Conservation (phyloP, 768 basidiomycete genomes). For the Chiua virens region DNA sequence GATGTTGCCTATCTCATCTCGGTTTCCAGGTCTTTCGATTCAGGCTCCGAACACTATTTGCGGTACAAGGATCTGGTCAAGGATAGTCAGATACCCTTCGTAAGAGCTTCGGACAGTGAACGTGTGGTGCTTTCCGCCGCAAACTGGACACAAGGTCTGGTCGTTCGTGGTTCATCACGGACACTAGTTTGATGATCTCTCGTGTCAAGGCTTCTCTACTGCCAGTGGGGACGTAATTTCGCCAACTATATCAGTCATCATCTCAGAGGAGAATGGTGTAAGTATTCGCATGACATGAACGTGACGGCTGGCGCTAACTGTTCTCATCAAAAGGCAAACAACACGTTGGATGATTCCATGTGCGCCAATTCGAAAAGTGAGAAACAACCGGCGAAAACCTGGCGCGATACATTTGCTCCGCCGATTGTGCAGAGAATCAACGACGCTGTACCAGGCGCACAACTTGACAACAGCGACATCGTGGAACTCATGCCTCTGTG, state of each 20-base stretch:
- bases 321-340: constrained; percentile 44
- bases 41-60: constrained; percentile 51
- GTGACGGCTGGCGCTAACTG: neutral
- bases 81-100: constrained; percentile 48
- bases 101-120: constrained; percentile 47
- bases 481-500: constrained; percentile 69
- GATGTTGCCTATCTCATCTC: neutral
- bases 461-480: constrained; percentile 54
- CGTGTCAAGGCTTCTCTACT: constrained; percentile 53
- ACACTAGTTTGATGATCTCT: constrained; percentile 3
- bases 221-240: constrained; percentile 48
- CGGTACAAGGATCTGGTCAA: constrained; percentile 55
- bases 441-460: constrained; percentile 57
- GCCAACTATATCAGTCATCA: constrained; percentile 54
- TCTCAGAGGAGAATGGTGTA: constrained; percentile 48
- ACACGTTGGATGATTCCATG: constrained; percentile 66
- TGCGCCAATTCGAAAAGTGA: constrained; percentile 58
- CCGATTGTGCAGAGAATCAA: constrained; percentile 62
- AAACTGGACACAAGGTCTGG: constrained; percentile 67
- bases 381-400: constrained; percentile 45
- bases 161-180: neutral
- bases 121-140: constrained; percentile 67
- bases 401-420: constrained; percentile 56
- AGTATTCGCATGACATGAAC: constrained; percentile 14
- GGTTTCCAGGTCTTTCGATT: constrained; percentile 42